A percentile compares a stretch with the other conserved stretches of the same genome.
Evolutionary conservation across 805 yeast species (phyloP).

Genomic region (Isabelozyma rhagii): DNA sequence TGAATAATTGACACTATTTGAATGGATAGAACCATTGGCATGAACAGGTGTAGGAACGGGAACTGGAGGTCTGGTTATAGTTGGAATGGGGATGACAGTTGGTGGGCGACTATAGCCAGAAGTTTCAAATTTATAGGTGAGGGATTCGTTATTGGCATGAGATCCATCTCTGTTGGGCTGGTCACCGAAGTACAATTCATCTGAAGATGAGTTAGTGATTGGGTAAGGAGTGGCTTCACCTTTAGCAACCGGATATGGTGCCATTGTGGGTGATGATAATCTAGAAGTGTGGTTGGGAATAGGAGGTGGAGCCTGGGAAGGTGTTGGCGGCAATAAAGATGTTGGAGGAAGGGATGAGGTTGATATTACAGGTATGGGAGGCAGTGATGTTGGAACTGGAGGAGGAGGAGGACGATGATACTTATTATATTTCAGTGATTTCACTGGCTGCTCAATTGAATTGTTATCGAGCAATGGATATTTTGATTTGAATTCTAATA

Average conservation of each 20-base stretch:
- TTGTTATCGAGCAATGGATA: neutral
- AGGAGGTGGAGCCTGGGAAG: neutral
- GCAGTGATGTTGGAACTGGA: too few species aligned
- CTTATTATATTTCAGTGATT: too few species aligned
- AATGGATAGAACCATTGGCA: slow-evolving; percentile 2
- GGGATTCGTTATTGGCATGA: neutral
- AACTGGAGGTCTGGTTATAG: slow-evolving; percentile 1
- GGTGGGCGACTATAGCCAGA: slow-evolving; percentile 2
- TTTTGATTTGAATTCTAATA: slow-evolving; percentile 2
- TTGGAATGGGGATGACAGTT: neutral
- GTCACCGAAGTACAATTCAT: neutral
- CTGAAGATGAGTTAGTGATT: neutral
- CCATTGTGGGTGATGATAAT: neutral
- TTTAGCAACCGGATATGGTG: neutral
- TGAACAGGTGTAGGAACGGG: slow-evolving; percentile 1
- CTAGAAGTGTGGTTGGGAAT: neutral
- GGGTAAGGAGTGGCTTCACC: neutral
- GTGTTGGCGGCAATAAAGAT: neutral
- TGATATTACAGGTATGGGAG: neutral
- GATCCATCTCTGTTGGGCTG: neutral
- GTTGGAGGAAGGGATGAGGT: neutral
- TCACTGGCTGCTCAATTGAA: too few species aligned
- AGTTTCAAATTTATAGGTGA: neutral
- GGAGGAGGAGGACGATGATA: too few species aligned
- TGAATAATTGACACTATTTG: neutral